Percentiles rank a stretch among this genome's conserved stretches.
Evolutionary conservation across 371 early-diverging fungal genomes (phyloP).

Genomic region (Lichtheimia corymbifera): DNA sequence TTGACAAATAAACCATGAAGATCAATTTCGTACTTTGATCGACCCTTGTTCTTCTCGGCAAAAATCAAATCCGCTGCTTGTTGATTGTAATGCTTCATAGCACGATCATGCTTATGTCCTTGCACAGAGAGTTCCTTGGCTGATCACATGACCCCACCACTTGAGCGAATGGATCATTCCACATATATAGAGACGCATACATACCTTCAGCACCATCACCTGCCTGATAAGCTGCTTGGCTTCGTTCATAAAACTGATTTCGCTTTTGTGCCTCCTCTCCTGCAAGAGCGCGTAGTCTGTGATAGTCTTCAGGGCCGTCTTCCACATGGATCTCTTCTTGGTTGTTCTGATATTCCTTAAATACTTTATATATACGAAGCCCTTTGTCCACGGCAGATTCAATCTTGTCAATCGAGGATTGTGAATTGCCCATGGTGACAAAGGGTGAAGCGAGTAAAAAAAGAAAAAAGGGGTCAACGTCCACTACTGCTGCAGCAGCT

Average conservation of each 20-base stretch:
- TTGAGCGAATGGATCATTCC: not conserved
- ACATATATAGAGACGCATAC: not conserved
- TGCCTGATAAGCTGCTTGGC: constrained; percentile 45
- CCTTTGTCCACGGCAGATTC: constrained; percentile 24
- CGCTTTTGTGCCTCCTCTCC: constrained; percentile 47
- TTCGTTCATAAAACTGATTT: constrained; percentile 40
- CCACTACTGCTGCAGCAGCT: no score
- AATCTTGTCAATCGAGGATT: constrained; percentile 38
- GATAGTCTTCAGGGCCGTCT: constrained; percentile 38
- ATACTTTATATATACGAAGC: constrained; percentile 23
- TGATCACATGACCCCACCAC: constrained; percentile 5
- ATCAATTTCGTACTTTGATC: constrained; percentile 57
- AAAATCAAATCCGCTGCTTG: constrained; percentile 56
- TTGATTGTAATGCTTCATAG: constrained; percentile 57
- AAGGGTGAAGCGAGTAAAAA: no score
- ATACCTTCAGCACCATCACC: constrained; percentile 46
- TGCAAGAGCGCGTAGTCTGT: constrained; percentile 36
- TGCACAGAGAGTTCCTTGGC: constrained; percentile 57
- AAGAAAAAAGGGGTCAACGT: no score
- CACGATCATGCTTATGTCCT: constrained; percentile 51
- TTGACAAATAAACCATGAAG: constrained; percentile 61
- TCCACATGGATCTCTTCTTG: constrained; percentile 22
- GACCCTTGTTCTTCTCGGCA: constrained; percentile 49
- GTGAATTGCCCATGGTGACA: constrained; percentile 39
- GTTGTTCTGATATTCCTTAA: constrained; percentile 22